These are phyloP conservation scores for Gnetum montanum DNA, from an alignment of 75 land plant genomes.

Conservation along the genomic window DNA sequence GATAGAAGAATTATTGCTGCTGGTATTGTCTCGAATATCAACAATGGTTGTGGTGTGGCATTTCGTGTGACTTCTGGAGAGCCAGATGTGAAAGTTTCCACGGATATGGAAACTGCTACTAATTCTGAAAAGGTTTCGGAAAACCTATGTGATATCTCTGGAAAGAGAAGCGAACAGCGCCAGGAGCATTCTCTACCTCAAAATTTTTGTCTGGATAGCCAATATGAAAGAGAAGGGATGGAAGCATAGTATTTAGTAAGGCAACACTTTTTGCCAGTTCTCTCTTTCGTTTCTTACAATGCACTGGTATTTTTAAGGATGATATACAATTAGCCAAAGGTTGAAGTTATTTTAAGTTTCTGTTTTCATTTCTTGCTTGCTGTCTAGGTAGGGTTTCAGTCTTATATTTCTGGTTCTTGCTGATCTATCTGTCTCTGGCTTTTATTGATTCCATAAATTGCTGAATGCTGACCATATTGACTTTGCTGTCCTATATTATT, in stretches of 20 bases:
- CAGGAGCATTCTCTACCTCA: neutral
- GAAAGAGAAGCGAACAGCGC: neutral
- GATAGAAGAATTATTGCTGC: neutral
- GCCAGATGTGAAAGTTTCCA: neutral
- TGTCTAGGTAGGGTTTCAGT: neutral
- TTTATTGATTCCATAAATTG: neutral
- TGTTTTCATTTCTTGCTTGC: neutral
- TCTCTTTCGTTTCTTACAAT: neutral
- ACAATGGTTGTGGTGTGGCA: constrained; percentile 6
- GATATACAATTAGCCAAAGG: neutral
- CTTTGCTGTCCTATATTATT: neutral
- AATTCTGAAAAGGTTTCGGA: neutral
- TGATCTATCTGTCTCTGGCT: neutral
- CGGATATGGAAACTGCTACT: neutral
- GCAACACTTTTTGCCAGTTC: neutral
- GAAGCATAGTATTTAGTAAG: neutral
- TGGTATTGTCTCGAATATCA: constrained; percentile 7
- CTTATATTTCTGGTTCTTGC: neutral
- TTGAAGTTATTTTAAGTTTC: neutral
- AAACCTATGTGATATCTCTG: neutral
- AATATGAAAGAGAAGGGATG: neutral
- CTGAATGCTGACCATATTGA: neutral
- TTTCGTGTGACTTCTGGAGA: neutral
- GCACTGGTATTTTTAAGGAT: neutral
- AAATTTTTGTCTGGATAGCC: neutral